These are phyloP conservation scores for Carex littledalei DNA, from an alignment of 176 grass and related monocot genomes.

Conservation along the genomic window DNA sequence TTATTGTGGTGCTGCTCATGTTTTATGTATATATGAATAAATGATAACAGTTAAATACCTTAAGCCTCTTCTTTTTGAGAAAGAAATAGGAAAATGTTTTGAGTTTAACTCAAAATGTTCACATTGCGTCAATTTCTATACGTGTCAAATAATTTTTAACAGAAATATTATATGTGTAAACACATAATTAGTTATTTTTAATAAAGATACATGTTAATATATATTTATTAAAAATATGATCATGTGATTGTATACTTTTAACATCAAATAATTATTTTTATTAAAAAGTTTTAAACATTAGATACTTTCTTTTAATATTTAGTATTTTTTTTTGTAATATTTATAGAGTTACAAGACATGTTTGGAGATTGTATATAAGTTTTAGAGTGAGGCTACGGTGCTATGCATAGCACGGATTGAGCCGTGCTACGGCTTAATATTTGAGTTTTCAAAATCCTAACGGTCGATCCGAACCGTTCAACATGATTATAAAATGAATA, in stretches of 20 bases:
- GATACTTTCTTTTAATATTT: too few relatives aligned
- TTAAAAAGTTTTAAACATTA: too few relatives aligned
- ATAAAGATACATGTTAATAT: background rate
- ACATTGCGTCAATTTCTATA: background rate
- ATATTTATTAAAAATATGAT: too few relatives aligned
- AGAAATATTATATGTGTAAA: background rate
- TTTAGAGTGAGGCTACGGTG: too few relatives aligned
- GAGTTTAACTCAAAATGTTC: background rate
- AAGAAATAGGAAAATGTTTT: background rate
- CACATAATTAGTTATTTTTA: background rate
- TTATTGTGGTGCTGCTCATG: background rate
- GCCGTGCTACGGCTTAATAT: too few relatives aligned
- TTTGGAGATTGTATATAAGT: too few relatives aligned
- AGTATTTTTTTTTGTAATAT: too few relatives aligned
- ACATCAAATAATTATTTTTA: background rate
- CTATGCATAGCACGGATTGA: too few relatives aligned
- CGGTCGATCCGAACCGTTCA: too few relatives aligned
- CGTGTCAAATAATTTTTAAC: background rate
- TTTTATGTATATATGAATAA: background rate
- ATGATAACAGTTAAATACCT: background rate
- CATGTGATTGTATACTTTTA: background rate
- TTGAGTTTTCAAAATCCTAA: too few relatives aligned
- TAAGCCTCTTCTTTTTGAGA: background rate
- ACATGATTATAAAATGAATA: too few relatives aligned
- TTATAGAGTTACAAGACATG: too few relatives aligned